A percentile compares a stretch with the other conserved stretches of the same genome.
Evolutionary conservation across 2,329 filamentous ascomycete species (phyloP).

Genomic region (Exophiala lecanii-corni): DNA sequence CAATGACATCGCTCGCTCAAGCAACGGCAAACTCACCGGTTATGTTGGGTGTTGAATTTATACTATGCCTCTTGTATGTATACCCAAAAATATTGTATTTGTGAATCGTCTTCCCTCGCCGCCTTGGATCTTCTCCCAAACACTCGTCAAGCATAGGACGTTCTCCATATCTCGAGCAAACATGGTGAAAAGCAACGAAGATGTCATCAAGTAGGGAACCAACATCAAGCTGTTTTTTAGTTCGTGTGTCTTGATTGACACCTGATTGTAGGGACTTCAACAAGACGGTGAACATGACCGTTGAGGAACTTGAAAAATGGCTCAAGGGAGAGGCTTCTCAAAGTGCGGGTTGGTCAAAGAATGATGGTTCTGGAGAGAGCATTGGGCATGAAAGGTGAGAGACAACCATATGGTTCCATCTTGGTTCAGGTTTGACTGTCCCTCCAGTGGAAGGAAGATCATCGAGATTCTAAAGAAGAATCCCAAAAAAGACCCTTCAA

Average conservation of each 20-base stretch:
- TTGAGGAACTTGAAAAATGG: constrained; percentile 58
- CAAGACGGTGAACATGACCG: constrained; percentile 61
- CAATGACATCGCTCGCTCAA: no score
- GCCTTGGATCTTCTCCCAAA: no score
- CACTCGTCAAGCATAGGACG: no score
- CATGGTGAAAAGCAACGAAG: constrained; percentile 51
- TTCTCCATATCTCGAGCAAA: no score
- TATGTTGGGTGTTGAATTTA: no score
- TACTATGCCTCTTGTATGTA: no score
- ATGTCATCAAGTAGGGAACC: constrained; percentile 46
- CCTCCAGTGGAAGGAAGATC: constrained; percentile 55
- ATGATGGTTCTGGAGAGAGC: constrained; percentile 55
- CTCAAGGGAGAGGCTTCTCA: constrained; percentile 55
- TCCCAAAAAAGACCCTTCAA: constrained; percentile 51
- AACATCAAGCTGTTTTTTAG: no score
- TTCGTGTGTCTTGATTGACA: no score
- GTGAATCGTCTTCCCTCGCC: no score
- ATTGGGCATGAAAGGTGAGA: constrained; percentile 56
- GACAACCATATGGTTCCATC: background rate
- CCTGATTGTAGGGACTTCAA: constrained; percentile 64
- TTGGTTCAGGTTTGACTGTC: background rate
- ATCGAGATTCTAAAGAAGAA: constrained; percentile 60
- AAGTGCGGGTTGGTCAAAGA: constrained; percentile 57
- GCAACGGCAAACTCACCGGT: no score
- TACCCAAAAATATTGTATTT: no score